These are phyloP conservation scores for Heracleum sosnowskyi DNA, from an alignment of 129 eudicot genomes.

Conservation along the genomic window DNA sequence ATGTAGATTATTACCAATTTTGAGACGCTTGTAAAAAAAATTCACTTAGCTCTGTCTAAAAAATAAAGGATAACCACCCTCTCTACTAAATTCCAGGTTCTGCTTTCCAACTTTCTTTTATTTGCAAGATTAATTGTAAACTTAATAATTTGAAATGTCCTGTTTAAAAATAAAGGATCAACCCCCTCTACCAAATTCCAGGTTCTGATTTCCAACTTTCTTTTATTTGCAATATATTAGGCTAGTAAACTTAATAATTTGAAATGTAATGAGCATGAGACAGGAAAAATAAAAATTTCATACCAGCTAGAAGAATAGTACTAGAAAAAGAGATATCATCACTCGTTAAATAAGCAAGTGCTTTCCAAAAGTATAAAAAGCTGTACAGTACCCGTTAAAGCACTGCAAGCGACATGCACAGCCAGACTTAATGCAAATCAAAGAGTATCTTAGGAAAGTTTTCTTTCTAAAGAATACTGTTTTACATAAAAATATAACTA, in stretches of 20 bases:
- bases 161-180: neutral
- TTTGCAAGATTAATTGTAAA: neutral
- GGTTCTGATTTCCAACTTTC: neutral
- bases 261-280: neutral
- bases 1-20: neutral
- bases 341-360: neutral
- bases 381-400: neutral
- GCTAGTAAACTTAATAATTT: neutral
- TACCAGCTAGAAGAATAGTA: neutral
- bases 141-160: neutral
- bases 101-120: neutral
- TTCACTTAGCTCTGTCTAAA: neutral
- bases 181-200: neutral
- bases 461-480: neutral
- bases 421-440: neutral
- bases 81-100: neutral
- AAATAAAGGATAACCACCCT: neutral
- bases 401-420: neutral
- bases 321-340: neutral
- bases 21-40: neutral
- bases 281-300: neutral
- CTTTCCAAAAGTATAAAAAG: neutral
- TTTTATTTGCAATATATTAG: neutral
- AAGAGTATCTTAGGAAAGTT: neutral
- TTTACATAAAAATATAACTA: neutral